Evolutionary conservation across 2,329 filamentous ascomycete genomes (phyloP), one percentile per base, ranked within the genome.

Genomic region (Ophiostoma ulmi): DNA sequence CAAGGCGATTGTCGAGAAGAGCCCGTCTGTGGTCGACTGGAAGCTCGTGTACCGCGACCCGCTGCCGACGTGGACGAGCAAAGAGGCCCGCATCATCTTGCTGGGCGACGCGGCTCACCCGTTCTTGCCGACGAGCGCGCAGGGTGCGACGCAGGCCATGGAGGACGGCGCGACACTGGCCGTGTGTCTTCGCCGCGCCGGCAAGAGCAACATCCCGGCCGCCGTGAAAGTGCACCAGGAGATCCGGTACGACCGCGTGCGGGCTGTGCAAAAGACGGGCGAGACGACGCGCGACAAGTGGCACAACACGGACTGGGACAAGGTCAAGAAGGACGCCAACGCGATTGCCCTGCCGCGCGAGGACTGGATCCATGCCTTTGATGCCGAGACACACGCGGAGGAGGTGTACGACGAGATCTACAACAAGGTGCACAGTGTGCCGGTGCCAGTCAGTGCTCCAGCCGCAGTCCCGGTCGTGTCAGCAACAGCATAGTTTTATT

Each of bases 241-340:
- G 58, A 81, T 85, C 31, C 77, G 73, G 4, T 74, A 73, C 41
- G 67, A 84, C 1, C 81, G 84, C 14, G 83, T 85, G 26, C 77
- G 78, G 17, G 76, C 76, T 1, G 81, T 83, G 8, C 83, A 85
- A 77, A 84, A 85, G 76, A 85, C 82, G 0, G 84, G 83, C 4
- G 83, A 84, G 74, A 80, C 78, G 6, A 84, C 83, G 0, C 79
- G 83, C 38, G 83, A 85, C 72, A 81, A 80, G 78, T 86, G 84
- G 84, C 85, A 87, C 74, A 85, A 84, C 76, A 83, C 83, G 5
- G 83, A 85, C 74, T 86, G 82, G 83, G 78, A 76, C 31, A 81
- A 81, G 72, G 82, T 84, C 41, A 81, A 80, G 70, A 76, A 83
- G 72, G 80, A 85, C 66, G 83, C 83, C 0, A 77, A 80, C 71